phyloP scores from a whole-genome alignment of 495 filamentous ascomycete genomes.

The Rusavskia elegans region DNA sequence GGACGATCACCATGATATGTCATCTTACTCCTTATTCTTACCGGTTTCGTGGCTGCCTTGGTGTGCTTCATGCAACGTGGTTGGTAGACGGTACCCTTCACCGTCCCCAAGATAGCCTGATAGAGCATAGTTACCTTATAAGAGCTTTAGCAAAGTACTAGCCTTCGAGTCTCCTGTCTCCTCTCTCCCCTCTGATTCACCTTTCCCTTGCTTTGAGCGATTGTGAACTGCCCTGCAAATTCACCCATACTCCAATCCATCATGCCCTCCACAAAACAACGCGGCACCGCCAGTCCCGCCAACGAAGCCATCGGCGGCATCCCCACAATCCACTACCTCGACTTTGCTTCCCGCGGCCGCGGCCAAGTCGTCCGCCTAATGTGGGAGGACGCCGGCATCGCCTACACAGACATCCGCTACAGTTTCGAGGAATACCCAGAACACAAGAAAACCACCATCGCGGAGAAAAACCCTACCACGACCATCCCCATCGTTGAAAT shows the following conservation, averaged over 20 bases:
- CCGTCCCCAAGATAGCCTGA: too few species aligned
- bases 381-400: conserved; percentile 26
- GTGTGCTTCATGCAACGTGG: too few species aligned
- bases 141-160: too few species aligned
- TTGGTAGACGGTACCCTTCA: too few species aligned
- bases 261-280: conserved; percentile 14
- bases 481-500: conserved; percentile 26
- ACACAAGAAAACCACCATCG: conserved; percentile 18
- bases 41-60: too few species aligned
- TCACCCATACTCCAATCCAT: not conserved
- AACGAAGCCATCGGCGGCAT: conserved; percentile 19
- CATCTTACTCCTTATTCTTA: too few species aligned
- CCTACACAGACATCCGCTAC: conserved; percentile 25
- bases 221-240: too few species aligned
- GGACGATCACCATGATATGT: too few species aligned
- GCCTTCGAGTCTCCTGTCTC: too few species aligned
- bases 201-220: too few species aligned
- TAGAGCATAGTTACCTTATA: too few species aligned
- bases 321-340: conserved; percentile 22
- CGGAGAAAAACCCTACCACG: conserved; percentile 19
- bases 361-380: conserved; percentile 27
- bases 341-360: conserved; percentile 26
- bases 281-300: conserved; percentile 9
- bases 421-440: conserved; percentile 23
- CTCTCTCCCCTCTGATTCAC: too few species aligned